Evolutionary conservation across 2,329 filamentous ascomycete species (phyloP).

Genomic region (Bertia moriformis): DNA sequence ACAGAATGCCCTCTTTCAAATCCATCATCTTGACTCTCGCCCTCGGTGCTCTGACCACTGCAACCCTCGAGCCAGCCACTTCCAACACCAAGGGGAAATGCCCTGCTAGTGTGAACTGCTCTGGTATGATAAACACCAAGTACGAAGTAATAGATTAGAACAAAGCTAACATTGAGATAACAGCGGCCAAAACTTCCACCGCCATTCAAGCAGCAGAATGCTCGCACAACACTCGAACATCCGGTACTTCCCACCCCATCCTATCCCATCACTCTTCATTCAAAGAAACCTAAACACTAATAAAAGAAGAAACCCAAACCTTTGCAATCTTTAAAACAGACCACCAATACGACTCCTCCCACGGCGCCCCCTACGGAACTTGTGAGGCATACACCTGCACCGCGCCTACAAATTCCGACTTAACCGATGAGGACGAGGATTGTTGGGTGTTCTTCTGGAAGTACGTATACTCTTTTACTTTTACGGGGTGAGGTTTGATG

Average conservation of each 20-base stretch:
- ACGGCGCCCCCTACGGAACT: conserved; percentile 30
- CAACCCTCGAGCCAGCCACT: conserved; percentile 15
- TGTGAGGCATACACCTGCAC: conserved; percentile 25
- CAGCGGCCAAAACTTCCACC: conserved; percentile 16
- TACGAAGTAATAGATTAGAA: neutral
- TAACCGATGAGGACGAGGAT: conserved; percentile 15
- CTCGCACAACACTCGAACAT: conserved; percentile 19
- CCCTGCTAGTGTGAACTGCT: conserved; percentile 12
- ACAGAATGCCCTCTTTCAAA: too few species aligned
- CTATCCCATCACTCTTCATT: neutral
- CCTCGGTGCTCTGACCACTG: neutral
- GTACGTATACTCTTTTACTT: conserved; percentile 4
- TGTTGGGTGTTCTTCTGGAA: conserved; percentile 26
- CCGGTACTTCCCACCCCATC: conserved; percentile 4
- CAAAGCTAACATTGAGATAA: neutral
- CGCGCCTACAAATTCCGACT: conserved; percentile 12
- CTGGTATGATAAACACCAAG: conserved; percentile 6
- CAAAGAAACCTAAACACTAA: too few species aligned
- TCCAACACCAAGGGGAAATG: conserved; percentile 20
- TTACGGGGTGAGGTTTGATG: neutral
- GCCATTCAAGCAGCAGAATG: conserved; percentile 22
- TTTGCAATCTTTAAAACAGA: conserved; percentile 22
- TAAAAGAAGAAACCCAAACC: conserved; percentile 11
- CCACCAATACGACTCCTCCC: conserved; percentile 23
- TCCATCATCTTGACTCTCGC: neutral